Evolutionary conservation across 2,329 filamentous ascomycete species (phyloP), one percentile per base, ranked within the genome.

Genomic region (Tolypocladium album): DNA sequence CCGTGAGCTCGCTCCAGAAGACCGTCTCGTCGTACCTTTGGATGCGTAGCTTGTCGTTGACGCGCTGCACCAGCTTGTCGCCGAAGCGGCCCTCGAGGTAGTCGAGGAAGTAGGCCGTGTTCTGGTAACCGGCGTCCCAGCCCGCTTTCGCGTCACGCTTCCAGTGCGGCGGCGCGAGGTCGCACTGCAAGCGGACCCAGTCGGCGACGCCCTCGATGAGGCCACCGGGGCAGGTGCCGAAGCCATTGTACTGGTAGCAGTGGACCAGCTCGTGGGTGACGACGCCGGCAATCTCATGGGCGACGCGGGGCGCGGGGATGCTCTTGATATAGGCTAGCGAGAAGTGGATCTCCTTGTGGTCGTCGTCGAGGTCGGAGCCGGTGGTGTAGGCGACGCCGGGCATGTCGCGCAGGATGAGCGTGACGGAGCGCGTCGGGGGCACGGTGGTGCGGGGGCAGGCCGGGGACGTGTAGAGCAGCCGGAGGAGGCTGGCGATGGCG

Each of bases 291-390:
- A 97, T 85, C 75, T 97, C 91, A 45, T 80, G 67, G 31, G 70
- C 64, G 15, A 75, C 74, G 56, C 80, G 79, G 13, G 74, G 66
- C 0, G 71, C 56, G 0, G 79, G 67, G 63, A 84, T 77, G 55
- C 70, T 66, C 52, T 76, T 68, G 65, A 96, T 85, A 76, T 97
- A 96, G 55, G 81, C 76, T 1, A 93, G 83, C 20, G 86, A 92
- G 73, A 97, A 81, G 75, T 97, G 91, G 63, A 97, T 94, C 72
- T 96, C 92, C 70, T 97, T 97, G 78, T 96, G 91, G 69, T 94
- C 89, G 62, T 80, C 66, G 74, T 96, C 92, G 13, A 95, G 81
- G 45, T 92, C 88, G 12, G 79, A 83, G 63, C 90, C 89, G 0
- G 84, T 91, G 1, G 93, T 97, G 76, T 97, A 96, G 24, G 93